phyloP scores from a whole-genome alignment of 768 basidiomycete species.

The Strobilomyces confusus region DNA sequence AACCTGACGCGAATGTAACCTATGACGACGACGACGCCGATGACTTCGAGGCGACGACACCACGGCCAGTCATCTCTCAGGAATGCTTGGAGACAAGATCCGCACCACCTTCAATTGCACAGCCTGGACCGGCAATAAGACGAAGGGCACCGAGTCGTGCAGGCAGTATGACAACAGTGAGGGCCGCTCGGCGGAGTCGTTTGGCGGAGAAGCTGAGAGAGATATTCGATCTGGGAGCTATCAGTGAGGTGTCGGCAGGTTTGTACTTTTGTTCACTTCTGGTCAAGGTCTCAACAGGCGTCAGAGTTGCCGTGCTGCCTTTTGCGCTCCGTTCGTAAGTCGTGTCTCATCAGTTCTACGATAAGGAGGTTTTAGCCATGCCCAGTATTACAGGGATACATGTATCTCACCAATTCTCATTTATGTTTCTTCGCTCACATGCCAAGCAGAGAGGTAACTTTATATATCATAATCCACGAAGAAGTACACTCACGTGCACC shows the following conservation, averaged over 20 bases:
- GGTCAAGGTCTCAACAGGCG: slow-evolving; percentile 3
- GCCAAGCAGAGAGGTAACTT: slow-evolving; percentile 77
- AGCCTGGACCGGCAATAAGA: slow-evolving; percentile 19
- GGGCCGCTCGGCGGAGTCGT: slow-evolving; percentile 59
- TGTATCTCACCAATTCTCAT: slow-evolving; percentile 92
- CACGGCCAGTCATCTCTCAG: slow-evolving; percentile 32
- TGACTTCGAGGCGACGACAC: slow-evolving; percentile 56
- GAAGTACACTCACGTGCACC: slow-evolving; percentile 12
- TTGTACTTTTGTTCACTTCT: slow-evolving; percentile 20
- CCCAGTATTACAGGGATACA: slow-evolving; percentile 91
- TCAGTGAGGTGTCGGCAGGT: slow-evolving; percentile 85
- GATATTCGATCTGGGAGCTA: slow-evolving; percentile 77
- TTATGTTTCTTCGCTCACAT: slow-evolving; percentile 97
- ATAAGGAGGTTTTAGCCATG: slow-evolving; percentile 2
- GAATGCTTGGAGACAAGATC: slow-evolving; percentile 6
- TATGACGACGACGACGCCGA: slow-evolving; percentile 55
- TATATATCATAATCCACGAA: background rate
- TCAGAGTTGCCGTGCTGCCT: slow-evolving; percentile 94
- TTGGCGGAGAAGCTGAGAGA: slow-evolving; percentile 87
- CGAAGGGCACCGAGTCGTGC: slow-evolving; percentile 35
- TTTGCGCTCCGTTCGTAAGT: slow-evolving; percentile 82
- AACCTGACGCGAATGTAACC: slow-evolving; percentile 30
- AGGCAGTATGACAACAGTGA: slow-evolving; percentile 73
- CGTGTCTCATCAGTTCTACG: background rate
- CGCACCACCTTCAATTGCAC: slow-evolving; percentile 5